Base-by-base conservation (phyloP, 352 stramenopile genomes). In the Aphanomyces stellatus region DNA sequence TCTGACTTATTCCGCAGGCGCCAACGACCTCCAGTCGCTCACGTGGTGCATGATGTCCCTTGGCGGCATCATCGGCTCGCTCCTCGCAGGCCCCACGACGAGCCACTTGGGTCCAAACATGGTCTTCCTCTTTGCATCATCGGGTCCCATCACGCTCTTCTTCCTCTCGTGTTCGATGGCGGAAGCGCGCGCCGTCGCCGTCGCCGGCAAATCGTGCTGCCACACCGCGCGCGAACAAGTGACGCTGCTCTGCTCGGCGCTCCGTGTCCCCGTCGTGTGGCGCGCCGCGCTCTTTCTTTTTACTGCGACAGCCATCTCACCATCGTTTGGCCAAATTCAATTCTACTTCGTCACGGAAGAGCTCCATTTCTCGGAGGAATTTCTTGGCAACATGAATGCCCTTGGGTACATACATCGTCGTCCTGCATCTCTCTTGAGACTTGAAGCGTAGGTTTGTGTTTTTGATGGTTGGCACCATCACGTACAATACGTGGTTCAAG, bases 311-410 rank as follows among this genome's bases (percentile, higher is more conserved):
- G 90, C 93, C 8, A 96, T 88, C 31, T 88, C 93, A 33, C 96
- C 96, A 7, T 94, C 91, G 27, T 96, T 92, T 69, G 97, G 96
- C 51, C 90, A 96, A 48, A 93, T 97, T 6, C 95, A 96, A 63
- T 96, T 99, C 60, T 98, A 97, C 72, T 99, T 98, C 68, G 79
- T 96, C 17, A 98, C 93, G 0, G 90, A 98, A 67, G 91, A 98
- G 46, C 82, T 99, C 41, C 75, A 91, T 64, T 97, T 99, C 71
- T 90, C 89, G 43, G 91, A 95, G 24, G 93, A 98, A 76, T 98
- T 99, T 73, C 76, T 99, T 24, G 96, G 94, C 28, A 81, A 85
- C 15, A 88, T 98, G 19, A 82, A 69, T 7, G 77, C 78, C 10
- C 83, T 90, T 41, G 85, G 85, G 5, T 90, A 87, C 31, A 8